Evolutionary conservation across 2,329 filamentous ascomycete species (phyloP), one percentile per base, ranked within the genome.

Genomic region (Nannizziopsis arthrosporioides): DNA sequence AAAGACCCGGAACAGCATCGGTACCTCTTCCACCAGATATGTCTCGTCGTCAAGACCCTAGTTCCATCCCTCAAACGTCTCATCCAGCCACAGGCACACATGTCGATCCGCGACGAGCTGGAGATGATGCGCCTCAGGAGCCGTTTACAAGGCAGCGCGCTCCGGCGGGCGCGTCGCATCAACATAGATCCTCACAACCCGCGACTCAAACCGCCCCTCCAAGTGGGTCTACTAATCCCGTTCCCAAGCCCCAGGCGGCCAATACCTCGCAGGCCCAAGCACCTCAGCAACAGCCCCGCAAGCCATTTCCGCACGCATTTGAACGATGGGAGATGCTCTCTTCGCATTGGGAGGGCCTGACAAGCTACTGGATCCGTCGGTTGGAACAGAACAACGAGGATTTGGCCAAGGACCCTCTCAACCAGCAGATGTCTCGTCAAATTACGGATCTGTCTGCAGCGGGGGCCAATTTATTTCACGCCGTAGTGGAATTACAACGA

Each of bases 381-480:
- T 73, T 98, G 6, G 86, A 98, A 66, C 81, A 92, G 62, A 94
- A 94, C 61, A 84, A 85, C 22, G 82, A 88, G 47, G 88, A 94
- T 55, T 77, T 94, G 35, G 81, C 84, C 54, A 75, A 81, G 10
- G 85, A 93, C 56, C 85, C 90, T 0, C 70, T 96, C 19, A 88
- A 83, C 41, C 81, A 89, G 51, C 89, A 95, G 61, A 78, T 96
- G 59, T 86, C 88, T 9, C 82, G 92, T 30, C 92, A 98, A 63
- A 90, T 98, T 46, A 94, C 87, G 0, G 92, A 98, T 63, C 74
- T 98, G n/a, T 95, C 92, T 19, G 92, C 92, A 6, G 92, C 92
- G 0, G 92, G 92, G 10, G 92, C 92, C 4, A 98, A 98, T 57
- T 74, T 98, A 0, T 98, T 98, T 65, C 92, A 98, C 63, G 92